These are phyloP conservation scores for Pythium volutum DNA, from an alignment of 352 stramenopile genomes.

Conservation along the genomic window DNA sequence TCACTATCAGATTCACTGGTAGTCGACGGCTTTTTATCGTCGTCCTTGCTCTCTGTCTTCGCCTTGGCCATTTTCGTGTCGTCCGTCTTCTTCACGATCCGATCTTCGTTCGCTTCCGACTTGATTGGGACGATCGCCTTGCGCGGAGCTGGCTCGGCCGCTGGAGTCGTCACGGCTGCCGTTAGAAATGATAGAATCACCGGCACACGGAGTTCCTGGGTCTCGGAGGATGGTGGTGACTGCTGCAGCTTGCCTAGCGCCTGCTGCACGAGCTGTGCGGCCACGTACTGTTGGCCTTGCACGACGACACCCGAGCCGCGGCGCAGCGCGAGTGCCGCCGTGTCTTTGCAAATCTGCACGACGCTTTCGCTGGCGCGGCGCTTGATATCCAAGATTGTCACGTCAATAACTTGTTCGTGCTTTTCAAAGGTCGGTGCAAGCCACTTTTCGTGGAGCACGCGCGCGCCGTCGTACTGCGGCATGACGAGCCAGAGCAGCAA, in stretches of 20 bases:
- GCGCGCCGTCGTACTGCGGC: constrained; percentile 46
- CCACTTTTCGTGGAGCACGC: constrained; percentile 52
- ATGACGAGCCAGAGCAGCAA: constrained; percentile 69
- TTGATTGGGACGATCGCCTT: background rate
- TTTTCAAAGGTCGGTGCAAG: constrained; percentile 65
- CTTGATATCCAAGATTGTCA: constrained; percentile 51
- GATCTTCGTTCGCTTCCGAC: constrained; percentile 11
- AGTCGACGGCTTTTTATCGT: background rate
- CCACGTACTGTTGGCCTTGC: constrained; percentile 65
- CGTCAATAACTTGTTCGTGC: constrained; percentile 62
- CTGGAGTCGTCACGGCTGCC: background rate
- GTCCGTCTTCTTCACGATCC: background rate
- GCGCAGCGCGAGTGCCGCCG: constrained; percentile 50
- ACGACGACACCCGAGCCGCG: constrained; percentile 56
- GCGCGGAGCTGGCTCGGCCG: background rate
- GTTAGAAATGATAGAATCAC: constrained; percentile 29
- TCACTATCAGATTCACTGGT: background rate
- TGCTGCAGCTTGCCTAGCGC: constrained; percentile 32
- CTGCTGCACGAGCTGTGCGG: constrained; percentile 63
- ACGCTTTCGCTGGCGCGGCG: constrained; percentile 63
- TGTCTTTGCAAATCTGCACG: constrained; percentile 64
- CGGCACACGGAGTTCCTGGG: constrained; percentile 17
- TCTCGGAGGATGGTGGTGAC: background rate
- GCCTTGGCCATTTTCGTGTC: background rate
- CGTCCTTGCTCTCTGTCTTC: background rate